These are phyloP conservation scores for Ensete ventricosum DNA, from an alignment of 176 grass and related monocot species.

Conservation along the genomic window DNA sequence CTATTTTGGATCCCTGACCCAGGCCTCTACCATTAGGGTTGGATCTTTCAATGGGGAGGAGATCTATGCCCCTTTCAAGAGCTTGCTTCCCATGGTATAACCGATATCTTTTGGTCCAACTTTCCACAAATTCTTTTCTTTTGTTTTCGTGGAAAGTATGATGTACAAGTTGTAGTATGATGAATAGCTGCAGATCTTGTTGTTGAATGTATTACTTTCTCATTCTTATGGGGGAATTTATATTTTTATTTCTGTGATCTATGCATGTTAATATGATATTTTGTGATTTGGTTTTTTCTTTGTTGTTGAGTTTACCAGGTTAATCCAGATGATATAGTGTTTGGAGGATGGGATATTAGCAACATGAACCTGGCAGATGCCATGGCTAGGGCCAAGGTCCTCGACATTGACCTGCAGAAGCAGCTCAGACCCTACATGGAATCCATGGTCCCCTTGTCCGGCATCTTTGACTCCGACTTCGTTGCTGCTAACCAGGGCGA, in stretches of 20 bases:
- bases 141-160: neutral
- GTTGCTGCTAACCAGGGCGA: slow-evolving; percentile 82
- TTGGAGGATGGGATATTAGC: slow-evolving; percentile 96
- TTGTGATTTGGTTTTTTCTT: slow-evolving; percentile 8
- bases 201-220: too few relatives aligned
- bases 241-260: neutral
- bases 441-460: slow-evolving; percentile 74
- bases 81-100: slow-evolving; percentile 86
- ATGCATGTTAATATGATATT: neutral
- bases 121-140: neutral
- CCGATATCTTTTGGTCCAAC: neutral
- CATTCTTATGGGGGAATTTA: too few relatives aligned
- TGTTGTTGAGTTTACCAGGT: slow-evolving; percentile 33
- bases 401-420: slow-evolving; percentile 97
- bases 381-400: slow-evolving; percentile 88
- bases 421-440: slow-evolving; percentile 97
- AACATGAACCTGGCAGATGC: slow-evolving; percentile 90
- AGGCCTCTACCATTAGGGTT: slow-evolving; percentile 77
- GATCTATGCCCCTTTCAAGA: slow-evolving; percentile 91
- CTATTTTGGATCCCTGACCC: slow-evolving; percentile 89
- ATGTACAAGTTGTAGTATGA: neutral
- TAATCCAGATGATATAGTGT: slow-evolving; percentile 85
- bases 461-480: slow-evolving; percentile 82
- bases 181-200: too few relatives aligned
- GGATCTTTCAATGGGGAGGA: slow-evolving; percentile 93